phyloP scores from a whole-genome alignment of 192 early-diverging fungal species.

The Allomyces macrogynus region DNA sequence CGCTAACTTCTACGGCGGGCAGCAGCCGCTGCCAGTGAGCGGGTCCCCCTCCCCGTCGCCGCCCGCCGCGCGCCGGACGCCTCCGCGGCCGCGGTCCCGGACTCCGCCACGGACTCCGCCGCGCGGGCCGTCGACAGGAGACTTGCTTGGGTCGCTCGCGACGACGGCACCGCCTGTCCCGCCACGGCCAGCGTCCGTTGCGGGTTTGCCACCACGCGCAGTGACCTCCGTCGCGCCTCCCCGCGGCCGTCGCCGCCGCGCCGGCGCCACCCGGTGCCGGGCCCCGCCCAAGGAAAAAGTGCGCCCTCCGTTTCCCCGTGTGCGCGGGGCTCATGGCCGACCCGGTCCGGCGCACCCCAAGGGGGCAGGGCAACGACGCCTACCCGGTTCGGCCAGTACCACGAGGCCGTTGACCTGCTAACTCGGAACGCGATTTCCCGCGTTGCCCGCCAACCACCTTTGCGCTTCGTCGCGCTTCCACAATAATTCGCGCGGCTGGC shows the following conservation, averaged over 20 bases:
- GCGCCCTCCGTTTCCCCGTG: neutral
- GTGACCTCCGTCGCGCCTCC: neutral
- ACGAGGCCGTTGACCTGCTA: conserved; percentile 49
- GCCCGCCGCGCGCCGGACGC: neutral
- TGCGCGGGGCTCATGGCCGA: neutral
- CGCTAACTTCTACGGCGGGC: neutral
- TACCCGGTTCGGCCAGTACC: conserved; percentile 86
- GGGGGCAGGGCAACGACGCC: conserved; percentile 46
- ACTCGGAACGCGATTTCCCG: conserved; percentile 42
- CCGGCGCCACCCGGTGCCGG: neutral
- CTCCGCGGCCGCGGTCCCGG: neutral
- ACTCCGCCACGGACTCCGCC: too few species aligned
- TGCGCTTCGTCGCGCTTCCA: conserved; percentile 35
- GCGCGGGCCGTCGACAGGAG: neutral
- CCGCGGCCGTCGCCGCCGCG: too few species aligned
- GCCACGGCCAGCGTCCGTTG: neutral
- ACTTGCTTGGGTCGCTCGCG: neutral
- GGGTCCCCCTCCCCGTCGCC: neutral
- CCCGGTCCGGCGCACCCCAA: conserved; percentile 11
- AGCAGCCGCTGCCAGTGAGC: neutral
- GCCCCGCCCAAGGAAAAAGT: neutral
- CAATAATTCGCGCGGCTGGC: conserved; percentile 75
- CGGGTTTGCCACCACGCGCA: neutral
- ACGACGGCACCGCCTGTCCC: too few species aligned
- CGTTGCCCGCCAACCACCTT: conserved; percentile 42